A percentile compares a stretch with the other conserved stretches of the same genome.
Conservation (phyloP, 2,329 filamentous ascomycete species). For the Colletotrichum sp. region DNA sequence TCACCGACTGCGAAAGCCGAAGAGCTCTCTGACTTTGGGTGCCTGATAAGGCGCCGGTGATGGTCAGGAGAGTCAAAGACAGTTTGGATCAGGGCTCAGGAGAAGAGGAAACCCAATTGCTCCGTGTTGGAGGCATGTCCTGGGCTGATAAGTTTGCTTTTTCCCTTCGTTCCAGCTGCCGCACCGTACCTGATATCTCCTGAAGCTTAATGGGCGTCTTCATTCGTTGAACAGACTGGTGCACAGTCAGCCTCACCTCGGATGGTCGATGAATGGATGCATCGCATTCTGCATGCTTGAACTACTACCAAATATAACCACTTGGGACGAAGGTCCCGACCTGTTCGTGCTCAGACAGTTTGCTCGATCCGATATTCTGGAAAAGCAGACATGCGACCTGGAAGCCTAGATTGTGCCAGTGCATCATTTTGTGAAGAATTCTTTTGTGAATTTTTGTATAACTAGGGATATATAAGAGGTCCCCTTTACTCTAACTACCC, state of each 20-base stretch:
- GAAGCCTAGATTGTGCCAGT: background rate
- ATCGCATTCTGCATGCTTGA: background rate
- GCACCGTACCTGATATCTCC: background rate
- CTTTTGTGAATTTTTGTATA: too few relatives aligned
- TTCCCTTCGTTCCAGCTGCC: background rate
- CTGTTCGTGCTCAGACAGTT: background rate
- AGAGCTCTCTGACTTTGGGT: background rate
- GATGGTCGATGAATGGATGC: background rate
- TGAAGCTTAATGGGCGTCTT: background rate
- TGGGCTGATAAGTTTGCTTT: background rate
- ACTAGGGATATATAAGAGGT: too few relatives aligned
- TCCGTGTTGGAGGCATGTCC: background rate
- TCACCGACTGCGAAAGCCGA: slow-evolving; percentile 3
- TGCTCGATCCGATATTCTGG: slow-evolving; percentile 1
- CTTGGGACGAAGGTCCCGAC: background rate
- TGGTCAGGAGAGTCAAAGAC: background rate
- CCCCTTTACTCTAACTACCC: too few relatives aligned
- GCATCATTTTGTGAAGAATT: too few relatives aligned
- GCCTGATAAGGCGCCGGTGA: background rate
- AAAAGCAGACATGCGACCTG: background rate
- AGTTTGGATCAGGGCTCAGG: background rate
- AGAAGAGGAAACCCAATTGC: background rate
- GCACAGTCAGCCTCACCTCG: background rate
- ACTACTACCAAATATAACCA: background rate
- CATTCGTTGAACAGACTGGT: background rate